A percentile compares a stretch with the other conserved stretches of the same genome.
phyloP scores from a whole-genome alignment of 1,139 yeast species.

The Casaregolazyma lundiana region DNA sequence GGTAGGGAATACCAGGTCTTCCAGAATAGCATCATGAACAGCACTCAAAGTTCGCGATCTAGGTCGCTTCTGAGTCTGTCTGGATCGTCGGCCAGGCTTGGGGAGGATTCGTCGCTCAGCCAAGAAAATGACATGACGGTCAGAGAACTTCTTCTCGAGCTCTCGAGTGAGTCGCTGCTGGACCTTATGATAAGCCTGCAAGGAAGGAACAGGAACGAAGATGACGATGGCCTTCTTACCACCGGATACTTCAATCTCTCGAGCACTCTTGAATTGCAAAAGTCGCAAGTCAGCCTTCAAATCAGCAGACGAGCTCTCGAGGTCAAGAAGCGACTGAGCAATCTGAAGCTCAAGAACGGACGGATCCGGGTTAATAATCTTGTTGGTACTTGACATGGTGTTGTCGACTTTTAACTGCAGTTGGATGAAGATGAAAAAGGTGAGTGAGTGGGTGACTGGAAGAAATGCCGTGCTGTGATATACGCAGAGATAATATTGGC shows the following conservation, averaged over 20 bases:
- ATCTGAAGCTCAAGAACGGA: slow-evolving; percentile 98
- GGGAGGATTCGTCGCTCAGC: slow-evolving; percentile 99
- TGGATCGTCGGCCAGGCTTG: slow-evolving; percentile 74
- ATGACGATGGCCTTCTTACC: slow-evolving; percentile 98
- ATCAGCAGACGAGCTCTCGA: slow-evolving; percentile 91
- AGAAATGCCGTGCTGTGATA: neutral
- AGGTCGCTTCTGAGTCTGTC: slow-evolving; percentile 98
- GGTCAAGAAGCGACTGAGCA: slow-evolving; percentile 97
- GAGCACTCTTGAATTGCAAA: slow-evolving; percentile 96
- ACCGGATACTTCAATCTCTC: slow-evolving; percentile 95
- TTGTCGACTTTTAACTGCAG: slow-evolving; percentile 5
- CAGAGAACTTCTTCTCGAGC: slow-evolving; percentile 99
- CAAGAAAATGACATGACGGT: slow-evolving; percentile 98
- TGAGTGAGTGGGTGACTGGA: slow-evolving; percentile 4
- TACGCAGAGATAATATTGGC: slow-evolving; percentile 2
- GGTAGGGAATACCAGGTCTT: slow-evolving; percentile 99
- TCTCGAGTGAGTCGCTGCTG: slow-evolving; percentile 94
- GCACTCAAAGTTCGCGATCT: slow-evolving; percentile 99
- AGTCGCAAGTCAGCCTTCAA: slow-evolving; percentile 98
- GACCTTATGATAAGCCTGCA: slow-evolving; percentile 92
- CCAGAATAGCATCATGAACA: slow-evolving; percentile 97
- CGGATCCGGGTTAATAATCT: slow-evolving; percentile 73
- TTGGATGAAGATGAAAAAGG: slow-evolving; percentile 6
- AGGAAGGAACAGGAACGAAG: slow-evolving; percentile 96
- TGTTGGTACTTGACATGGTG: slow-evolving; percentile 91